phyloP scores from a whole-genome alignment of 2,329 filamentous ascomycete genomes.

The Pseudocercospora cruenta region DNA sequence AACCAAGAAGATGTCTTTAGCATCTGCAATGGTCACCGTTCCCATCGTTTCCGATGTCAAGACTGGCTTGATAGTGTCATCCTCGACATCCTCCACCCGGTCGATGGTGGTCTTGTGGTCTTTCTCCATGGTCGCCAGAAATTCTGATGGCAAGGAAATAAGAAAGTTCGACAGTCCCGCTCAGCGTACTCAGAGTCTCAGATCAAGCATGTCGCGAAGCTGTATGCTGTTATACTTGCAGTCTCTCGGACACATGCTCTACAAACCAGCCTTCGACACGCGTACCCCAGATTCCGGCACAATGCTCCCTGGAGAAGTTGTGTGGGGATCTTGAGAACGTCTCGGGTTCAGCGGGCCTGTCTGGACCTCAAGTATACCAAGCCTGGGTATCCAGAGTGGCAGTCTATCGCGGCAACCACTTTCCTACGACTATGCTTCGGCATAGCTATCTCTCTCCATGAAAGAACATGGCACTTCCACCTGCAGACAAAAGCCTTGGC shows the following conservation, averaged over 20 bases:
- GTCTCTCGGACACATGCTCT: background rate
- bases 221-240: background rate
- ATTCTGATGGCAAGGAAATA: background rate
- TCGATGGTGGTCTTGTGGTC: slow-evolving; percentile 13
- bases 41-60: slow-evolving; percentile 31
- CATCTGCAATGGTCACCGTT: slow-evolving; percentile 38
- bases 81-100: slow-evolving; percentile 17
- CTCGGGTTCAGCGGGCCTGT: background rate
- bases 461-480: too few relatives aligned
- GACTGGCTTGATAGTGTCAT: slow-evolving; percentile 2
- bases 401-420: background rate
- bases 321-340: background rate
- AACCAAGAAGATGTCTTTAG: slow-evolving; percentile 33
- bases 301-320: background rate
- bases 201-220: too few relatives aligned
- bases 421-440: background rate
- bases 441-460: too few relatives aligned
- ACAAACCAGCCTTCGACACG: background rate
- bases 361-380: background rate
- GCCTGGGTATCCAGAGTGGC: background rate
- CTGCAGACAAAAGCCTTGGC: too few relatives aligned
- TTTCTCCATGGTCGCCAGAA: slow-evolving; percentile 12
- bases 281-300: background rate
- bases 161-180: too few relatives aligned
- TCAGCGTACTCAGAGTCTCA: too few relatives aligned